Evolutionary conservation across 2,329 filamentous ascomycete species (phyloP).

Genomic region (Fusarium stilboides): DNA sequence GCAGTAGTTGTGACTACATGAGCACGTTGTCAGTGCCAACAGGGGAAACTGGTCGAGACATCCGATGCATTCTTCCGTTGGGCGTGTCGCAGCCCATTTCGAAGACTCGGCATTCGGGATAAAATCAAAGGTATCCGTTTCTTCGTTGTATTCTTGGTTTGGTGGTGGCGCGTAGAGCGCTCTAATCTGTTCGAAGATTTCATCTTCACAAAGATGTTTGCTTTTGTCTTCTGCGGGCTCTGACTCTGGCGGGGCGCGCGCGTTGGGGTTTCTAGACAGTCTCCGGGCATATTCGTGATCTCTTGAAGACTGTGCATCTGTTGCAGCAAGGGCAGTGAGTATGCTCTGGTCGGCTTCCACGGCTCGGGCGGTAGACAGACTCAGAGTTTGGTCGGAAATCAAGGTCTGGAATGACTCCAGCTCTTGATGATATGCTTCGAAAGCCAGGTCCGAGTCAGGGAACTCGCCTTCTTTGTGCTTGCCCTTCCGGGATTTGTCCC

Average conservation of each 20-base stretch:
- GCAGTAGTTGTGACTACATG: constrained; percentile 68
- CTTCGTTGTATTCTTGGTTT: neutral
- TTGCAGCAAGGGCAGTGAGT: neutral
- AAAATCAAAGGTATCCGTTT: neutral
- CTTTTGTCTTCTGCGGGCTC: too few relatives aligned
- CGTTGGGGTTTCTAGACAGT: neutral
- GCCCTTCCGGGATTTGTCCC: constrained; percentile 10
- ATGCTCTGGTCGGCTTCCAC: constrained; percentile 5
- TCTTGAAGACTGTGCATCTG: constrained; percentile 6
- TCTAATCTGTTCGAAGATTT: neutral
- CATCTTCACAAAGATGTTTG: neutral
- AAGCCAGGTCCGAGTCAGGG: constrained; percentile 12
- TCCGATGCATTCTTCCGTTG: constrained; percentile 2
- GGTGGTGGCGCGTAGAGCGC: constrained; percentile 8
- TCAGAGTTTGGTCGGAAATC: constrained; percentile 2
- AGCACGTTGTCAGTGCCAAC: neutral
- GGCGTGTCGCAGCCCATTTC: neutral
- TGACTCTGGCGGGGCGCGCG: too few relatives aligned
- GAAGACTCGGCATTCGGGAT: constrained; percentile 13
- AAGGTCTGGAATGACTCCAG: neutral
- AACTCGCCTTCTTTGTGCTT: constrained; percentile 17
- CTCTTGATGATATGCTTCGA: constrained; percentile 12
- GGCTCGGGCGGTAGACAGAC: constrained; percentile 22
- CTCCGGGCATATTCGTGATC: constrained; percentile 21
- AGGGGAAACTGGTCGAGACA: constrained; percentile 1